These are phyloP conservation scores for Escovopsis sp. DNA, from an alignment of 2,329 filamentous ascomycete species.

Conservation along the genomic window DNA sequence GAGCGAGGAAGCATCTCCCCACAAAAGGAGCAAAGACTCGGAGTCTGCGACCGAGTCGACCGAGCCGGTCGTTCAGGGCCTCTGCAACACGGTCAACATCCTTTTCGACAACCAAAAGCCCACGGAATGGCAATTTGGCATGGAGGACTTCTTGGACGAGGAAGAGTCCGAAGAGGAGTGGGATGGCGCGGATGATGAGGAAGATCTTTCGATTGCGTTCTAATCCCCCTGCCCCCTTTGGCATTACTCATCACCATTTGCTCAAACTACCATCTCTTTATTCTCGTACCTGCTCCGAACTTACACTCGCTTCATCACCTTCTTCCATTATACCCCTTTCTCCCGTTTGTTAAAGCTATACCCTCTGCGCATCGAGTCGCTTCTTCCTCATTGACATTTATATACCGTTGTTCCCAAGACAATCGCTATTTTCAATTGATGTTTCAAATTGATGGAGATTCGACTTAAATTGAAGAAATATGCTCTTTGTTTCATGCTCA, in stretches of 20 bases:
- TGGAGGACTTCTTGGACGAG: slow-evolving; percentile 55
- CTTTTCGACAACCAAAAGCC: slow-evolving; percentile 64
- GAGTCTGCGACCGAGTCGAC: neutral
- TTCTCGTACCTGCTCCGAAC: neutral
- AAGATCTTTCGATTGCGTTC: slow-evolving; percentile 19
- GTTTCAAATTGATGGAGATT: too few species aligned
- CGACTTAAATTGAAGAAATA: too few species aligned
- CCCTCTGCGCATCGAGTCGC: too few species aligned
- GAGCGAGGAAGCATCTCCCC: slow-evolving; percentile 1
- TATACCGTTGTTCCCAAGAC: too few species aligned
- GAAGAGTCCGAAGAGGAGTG: slow-evolving; percentile 44
- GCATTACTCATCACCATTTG: too few species aligned
- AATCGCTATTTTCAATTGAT: too few species aligned
- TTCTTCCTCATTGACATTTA: too few species aligned
- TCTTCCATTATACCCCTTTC: too few species aligned
- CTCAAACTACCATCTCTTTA: neutral
- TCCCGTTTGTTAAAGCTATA: too few species aligned
- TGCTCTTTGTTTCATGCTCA: too few species aligned
- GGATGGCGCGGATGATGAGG: slow-evolving; percentile 41
- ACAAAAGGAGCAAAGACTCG: neutral
- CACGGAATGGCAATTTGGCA: slow-evolving; percentile 50
- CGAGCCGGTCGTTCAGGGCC: slow-evolving; percentile 41
- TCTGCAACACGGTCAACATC: slow-evolving; percentile 56
- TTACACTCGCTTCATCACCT: too few species aligned
- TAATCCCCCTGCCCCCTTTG: neutral